Base-by-base conservation (phyloP, 805 yeast genomes). In the Candida quercuum region DNA sequence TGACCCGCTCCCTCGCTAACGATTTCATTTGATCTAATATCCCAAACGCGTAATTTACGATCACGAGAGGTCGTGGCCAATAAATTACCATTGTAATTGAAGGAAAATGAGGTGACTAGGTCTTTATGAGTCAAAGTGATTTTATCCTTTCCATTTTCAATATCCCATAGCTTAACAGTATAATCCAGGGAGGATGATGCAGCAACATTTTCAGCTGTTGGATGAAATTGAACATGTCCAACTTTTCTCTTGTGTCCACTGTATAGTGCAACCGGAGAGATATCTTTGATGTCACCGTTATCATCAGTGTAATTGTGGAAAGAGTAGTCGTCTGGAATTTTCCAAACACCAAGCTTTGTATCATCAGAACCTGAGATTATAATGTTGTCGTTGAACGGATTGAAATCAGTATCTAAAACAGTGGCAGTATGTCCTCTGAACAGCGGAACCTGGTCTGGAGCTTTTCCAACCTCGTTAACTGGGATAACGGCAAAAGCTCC, bases 401-500 rank as follows among this genome's bases (percentile, higher is more conserved):
- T 84, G 70, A 91, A 93, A 40, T 86, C 95, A 0, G 98, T 91
- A 63, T 93, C 99, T 49, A 93, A 72, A 25, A 93, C 97, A 8
- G 94, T 82, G 20, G 95, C 96, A 23, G 89, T 84, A 60, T 91
- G 99, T 13, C 99, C 99, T 53, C 96, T 78, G 63, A 91, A 93
- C 48, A 93, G 71, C 2, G 99, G 93, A 34, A 88, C 89, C 43
- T 81, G 77, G 51, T 93, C 99, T 4, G 96, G 97, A 7, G 89
- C 80, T 57, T 89, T 93, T 9, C 99, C 98, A 15, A 77, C 81
- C 60, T 91, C 96, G 8, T 60, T 58, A 19, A 86, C 66, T 2
- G 99, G 99, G 42, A 93, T 78, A 11, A 94, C 85, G 1, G 96
- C 96, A 67, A 93, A 89, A 0, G 98, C 94, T 37, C 99, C 99